Percentiles rank a stretch among this genome's conserved stretches.
phyloP scores from a whole-genome alignment of 106 monocot genomes.

The Acanthochlamys bracteata region DNA sequence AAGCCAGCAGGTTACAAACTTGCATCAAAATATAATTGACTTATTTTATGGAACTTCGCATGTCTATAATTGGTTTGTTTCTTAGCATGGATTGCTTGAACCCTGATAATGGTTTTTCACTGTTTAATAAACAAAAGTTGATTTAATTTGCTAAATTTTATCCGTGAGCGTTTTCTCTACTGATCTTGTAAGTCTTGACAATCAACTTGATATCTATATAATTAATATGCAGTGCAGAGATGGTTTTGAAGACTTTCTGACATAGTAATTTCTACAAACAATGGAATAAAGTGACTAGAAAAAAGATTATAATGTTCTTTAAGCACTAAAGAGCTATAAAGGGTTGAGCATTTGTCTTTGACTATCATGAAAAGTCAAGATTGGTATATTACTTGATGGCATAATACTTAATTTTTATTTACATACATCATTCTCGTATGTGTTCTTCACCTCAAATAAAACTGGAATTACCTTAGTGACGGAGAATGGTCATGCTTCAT shows the following conservation, averaged over 20 bases:
- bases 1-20: slow-evolving; percentile 1
- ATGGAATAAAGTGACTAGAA: no score
- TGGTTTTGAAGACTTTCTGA: no score
- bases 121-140: slow-evolving; percentile 3
- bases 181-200: neutral
- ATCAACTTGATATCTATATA: slow-evolving; percentile 1
- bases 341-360: no score
- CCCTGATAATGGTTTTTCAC: neutral
- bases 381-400: no score
- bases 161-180: neutral
- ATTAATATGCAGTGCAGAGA: neutral
- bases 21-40: neutral
- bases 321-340: no score
- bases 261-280: no score
- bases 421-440: no score
- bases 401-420: no score
- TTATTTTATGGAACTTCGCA: neutral
- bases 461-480: slow-evolving; percentile 38
- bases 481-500: slow-evolving; percentile 5
- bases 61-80: neutral
- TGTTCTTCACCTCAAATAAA: no score
- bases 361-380: no score
- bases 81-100: slow-evolving; percentile 3
- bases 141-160: slow-evolving; percentile 3
- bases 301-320: no score